These are phyloP conservation scores for Marasmius fiardii DNA, from an alignment of 1,284 basidiomycete species.

Conservation along the genomic window DNA sequence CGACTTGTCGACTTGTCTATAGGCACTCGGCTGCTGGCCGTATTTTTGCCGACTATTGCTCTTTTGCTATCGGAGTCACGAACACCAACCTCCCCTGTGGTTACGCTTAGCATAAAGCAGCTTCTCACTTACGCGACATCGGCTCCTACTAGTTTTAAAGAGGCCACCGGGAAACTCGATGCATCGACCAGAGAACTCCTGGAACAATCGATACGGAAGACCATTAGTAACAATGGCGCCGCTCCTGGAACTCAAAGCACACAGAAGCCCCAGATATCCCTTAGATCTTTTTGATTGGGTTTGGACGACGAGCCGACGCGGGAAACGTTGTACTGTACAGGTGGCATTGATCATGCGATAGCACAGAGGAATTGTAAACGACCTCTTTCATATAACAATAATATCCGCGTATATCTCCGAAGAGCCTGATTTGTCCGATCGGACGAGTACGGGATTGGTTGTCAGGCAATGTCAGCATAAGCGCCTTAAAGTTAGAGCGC, in stretches of 20 bases:
- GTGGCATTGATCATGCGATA: too few relatives aligned
- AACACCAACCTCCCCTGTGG: slow-evolving; percentile 43
- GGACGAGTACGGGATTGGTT: too few relatives aligned
- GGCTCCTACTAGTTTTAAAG: slow-evolving; percentile 81
- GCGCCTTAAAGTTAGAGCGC: neutral
- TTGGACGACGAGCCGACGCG: too few relatives aligned
- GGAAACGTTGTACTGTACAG: too few relatives aligned
- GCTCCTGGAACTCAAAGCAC: slow-evolving; percentile 30
- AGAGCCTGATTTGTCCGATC: too few relatives aligned
- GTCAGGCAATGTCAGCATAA: neutral
- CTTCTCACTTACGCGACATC: slow-evolving; percentile 75
- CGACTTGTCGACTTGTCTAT: slow-evolving; percentile 9
- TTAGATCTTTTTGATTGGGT: slow-evolving; percentile 61
- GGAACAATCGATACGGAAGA: slow-evolving; percentile 78
- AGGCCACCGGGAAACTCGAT: slow-evolving; percentile 75
- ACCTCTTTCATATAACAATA: too few relatives aligned
- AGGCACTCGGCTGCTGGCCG: slow-evolving; percentile 71
- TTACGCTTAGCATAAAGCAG: slow-evolving; percentile 68
- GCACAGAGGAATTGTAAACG: too few relatives aligned
- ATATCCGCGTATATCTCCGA: too few relatives aligned
- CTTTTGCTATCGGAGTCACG: slow-evolving; percentile 65
- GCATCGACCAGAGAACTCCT: slow-evolving; percentile 57
- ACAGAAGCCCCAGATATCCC: slow-evolving; percentile 74
- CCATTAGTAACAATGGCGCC: slow-evolving; percentile 48
- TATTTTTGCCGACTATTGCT: slow-evolving; percentile 79